Evolutionary conservation across 306 rosid genomes (phyloP).

Genomic region (Vigna unguiculata): DNA sequence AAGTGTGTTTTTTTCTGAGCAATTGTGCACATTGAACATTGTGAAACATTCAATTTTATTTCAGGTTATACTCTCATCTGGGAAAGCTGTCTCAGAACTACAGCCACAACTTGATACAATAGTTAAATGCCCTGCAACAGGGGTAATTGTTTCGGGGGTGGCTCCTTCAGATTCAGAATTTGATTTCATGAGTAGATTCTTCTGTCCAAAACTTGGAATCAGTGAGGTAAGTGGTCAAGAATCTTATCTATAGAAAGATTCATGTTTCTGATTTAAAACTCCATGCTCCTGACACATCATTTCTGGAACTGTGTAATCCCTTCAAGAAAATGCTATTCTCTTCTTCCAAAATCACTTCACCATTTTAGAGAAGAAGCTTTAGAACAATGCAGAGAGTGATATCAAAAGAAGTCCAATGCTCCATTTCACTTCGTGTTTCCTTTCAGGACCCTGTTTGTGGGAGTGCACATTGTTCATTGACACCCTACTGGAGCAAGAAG

Average conservation of each 20-base stretch:
- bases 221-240: conserved; percentile 2
- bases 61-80: neutral
- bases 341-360: neutral
- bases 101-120: neutral
- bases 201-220: neutral
- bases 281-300: neutral
- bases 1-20: too few species aligned
- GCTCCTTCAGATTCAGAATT: conserved; percentile 8
- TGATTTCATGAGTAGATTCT: conserved; percentile 11
- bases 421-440: neutral
- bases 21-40: neutral
- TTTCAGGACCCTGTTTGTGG: conserved; percentile 26
- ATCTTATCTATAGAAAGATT: neutral
- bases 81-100: neutral
- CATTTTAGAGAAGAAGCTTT: neutral
- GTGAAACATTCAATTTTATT: neutral
- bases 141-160: neutral
- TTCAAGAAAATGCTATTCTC: neutral
- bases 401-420: neutral
- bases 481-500: conserved; percentile 7
- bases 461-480: conserved; percentile 19
- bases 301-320: neutral
- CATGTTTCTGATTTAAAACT: neutral
- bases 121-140: conserved; percentile 6
- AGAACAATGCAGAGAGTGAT: too few species aligned